phyloP scores from a whole-genome alignment of 2,329 filamentous ascomycete genomes.

The Aspergillus tubingensis region DNA sequence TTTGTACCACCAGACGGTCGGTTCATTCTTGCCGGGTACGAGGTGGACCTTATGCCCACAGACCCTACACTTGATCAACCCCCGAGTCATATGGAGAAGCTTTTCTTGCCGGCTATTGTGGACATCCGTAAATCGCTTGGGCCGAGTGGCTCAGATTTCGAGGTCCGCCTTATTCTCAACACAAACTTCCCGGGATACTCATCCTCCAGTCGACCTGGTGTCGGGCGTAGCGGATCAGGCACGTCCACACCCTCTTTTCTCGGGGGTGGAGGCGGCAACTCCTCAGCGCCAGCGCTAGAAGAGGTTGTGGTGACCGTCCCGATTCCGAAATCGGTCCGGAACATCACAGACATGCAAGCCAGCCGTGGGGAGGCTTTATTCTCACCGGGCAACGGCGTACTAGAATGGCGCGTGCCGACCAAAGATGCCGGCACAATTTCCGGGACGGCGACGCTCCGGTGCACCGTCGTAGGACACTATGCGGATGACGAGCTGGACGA shows the following conservation, averaged over 20 bases:
- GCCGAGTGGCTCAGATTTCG: slow-evolving; percentile 76
- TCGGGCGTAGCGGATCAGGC: slow-evolving; percentile 46
- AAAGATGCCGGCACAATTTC: slow-evolving; percentile 72
- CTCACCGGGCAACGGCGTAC: slow-evolving; percentile 66
- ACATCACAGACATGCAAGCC: slow-evolving; percentile 77
- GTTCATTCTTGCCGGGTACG: slow-evolving; percentile 91
- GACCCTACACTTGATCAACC: slow-evolving; percentile 59
- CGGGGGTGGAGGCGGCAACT: slow-evolving; percentile 54
- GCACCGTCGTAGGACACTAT: slow-evolving; percentile 72
- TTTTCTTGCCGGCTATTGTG: slow-evolving; percentile 79
- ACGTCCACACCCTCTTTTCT: slow-evolving; percentile 52
- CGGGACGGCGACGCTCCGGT: slow-evolving; percentile 72
- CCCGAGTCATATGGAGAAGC: slow-evolving; percentile 57
- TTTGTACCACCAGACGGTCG: slow-evolving; percentile 94
- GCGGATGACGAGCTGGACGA: slow-evolving; percentile 52
- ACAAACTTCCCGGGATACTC: slow-evolving; percentile 61
- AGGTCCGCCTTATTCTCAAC: slow-evolving; percentile 74
- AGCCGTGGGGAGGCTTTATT: slow-evolving; percentile 83
- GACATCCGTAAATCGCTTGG: slow-evolving; percentile 83
- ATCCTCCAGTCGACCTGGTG: slow-evolving; percentile 42
- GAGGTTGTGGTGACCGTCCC: slow-evolving; percentile 78
- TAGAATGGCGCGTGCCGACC: slow-evolving; percentile 81
- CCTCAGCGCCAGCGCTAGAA: slow-evolving; percentile 66
- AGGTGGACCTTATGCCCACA: slow-evolving; percentile 83
- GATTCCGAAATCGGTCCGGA: slow-evolving; percentile 75